These are phyloP conservation scores for Penicillium sclerotiorum DNA, from an alignment of 2,329 filamentous ascomycete genomes.

Conservation along the genomic window DNA sequence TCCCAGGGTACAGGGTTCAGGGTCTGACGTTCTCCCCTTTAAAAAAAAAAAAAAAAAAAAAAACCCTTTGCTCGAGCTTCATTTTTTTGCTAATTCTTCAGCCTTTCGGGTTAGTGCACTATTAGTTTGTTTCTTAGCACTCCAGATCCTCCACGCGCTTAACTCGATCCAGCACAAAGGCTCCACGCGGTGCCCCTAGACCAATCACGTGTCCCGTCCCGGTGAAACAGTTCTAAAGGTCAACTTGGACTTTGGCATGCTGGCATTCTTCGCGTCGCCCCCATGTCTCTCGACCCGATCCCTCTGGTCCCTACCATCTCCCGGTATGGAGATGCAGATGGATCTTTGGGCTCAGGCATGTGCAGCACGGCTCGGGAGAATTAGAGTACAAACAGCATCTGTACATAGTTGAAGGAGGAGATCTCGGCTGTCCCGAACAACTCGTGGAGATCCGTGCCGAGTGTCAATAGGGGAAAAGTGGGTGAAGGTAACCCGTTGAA, in stretches of 20 bases:
- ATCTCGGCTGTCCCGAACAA: too few relatives aligned
- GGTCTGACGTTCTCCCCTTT: too few relatives aligned
- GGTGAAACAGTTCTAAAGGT: slow-evolving; percentile 22
- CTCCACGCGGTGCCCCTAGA: slow-evolving; percentile 12
- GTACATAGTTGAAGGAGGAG: too few relatives aligned
- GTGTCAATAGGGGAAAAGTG: too few relatives aligned
- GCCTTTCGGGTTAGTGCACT: too few relatives aligned
- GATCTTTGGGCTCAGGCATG: too few relatives aligned
- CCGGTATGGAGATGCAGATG: background rate
- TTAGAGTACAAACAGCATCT: background rate
- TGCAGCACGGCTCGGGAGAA: background rate
- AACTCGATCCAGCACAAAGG: slow-evolving; percentile 8
- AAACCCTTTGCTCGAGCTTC: too few relatives aligned
- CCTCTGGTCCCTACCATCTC: background rate
- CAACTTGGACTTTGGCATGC: slow-evolving; percentile 2
- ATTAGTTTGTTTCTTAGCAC: too few relatives aligned
- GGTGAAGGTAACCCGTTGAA: background rate
- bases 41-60: too few relatives aligned
- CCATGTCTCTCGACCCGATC: background rate
- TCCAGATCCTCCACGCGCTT: slow-evolving; percentile 7
- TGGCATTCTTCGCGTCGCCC: background rate
- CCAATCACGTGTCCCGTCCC: slow-evolving; percentile 22
- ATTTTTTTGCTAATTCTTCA: too few relatives aligned
- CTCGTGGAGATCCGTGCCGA: background rate
- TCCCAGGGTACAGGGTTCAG: too few relatives aligned